phyloP scores from a whole-genome alignment of 768 basidiomycete genomes.

The Hortiboletus flavorubellus region DNA sequence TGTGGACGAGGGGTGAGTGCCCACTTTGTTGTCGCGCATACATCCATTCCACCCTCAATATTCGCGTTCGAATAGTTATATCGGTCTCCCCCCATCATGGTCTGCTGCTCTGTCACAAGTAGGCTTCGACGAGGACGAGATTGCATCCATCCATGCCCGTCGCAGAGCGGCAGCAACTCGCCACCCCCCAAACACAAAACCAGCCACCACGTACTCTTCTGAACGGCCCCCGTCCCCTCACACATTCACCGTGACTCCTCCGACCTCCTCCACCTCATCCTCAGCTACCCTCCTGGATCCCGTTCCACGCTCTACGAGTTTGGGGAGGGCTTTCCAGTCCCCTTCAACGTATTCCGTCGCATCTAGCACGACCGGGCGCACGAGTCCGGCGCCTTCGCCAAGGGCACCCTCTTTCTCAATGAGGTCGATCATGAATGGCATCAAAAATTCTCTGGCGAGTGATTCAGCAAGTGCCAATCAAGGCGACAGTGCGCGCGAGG shows the following conservation, averaged over 20 bases:
- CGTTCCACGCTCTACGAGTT: conserved; percentile 25
- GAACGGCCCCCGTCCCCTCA: conserved; percentile 20
- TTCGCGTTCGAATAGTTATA: conserved; percentile 38
- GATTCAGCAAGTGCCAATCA: conserved; percentile 12
- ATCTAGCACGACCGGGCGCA: background rate
- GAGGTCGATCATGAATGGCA: conserved; percentile 20
- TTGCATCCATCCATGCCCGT: conserved; percentile 51
- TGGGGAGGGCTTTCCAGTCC: conserved; percentile 11
- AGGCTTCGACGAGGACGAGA: conserved; percentile 70
- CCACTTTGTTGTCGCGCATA: background rate
- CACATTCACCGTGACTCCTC: background rate
- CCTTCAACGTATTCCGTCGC: conserved; percentile 14
- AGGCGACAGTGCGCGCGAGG: background rate
- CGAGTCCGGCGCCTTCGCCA: conserved; percentile 14
- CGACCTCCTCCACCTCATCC: conserved; percentile 22
- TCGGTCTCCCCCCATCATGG: conserved; percentile 75
- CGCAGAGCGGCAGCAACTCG: conserved; percentile 22
- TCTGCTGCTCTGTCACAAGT: conserved; percentile 53
- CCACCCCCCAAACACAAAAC: background rate
- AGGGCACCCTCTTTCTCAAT: conserved; percentile 20
- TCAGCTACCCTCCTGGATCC: conserved; percentile 19
- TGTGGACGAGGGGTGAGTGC: conserved; percentile 67
- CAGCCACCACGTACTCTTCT: conserved; percentile 2
- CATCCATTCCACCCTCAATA: background rate
- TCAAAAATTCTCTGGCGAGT: conserved; percentile 18